Evolutionary conservation across 768 basidiomycete genomes (phyloP).

Genomic region (Dentipellis sp.): DNA sequence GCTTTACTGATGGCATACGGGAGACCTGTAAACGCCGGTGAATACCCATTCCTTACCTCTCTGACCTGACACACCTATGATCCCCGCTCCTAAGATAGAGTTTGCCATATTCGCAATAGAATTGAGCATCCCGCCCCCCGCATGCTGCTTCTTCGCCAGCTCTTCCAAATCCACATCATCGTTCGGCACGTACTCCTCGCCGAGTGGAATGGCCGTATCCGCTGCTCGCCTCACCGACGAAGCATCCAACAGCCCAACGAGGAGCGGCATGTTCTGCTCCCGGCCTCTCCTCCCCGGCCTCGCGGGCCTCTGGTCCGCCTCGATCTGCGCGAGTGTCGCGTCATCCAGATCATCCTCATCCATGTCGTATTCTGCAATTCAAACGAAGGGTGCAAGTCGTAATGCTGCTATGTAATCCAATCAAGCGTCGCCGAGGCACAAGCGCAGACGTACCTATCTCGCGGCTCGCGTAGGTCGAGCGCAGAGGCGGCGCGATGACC

Average conservation of each 20-base stretch:
- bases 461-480: slow-evolving; percentile 67
- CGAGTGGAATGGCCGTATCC: slow-evolving; percentile 40
- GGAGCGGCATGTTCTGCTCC: slow-evolving; percentile 63
- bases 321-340: slow-evolving; percentile 20
- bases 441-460: slow-evolving; percentile 61
- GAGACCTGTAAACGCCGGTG: slow-evolving; percentile 43
- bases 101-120: slow-evolving; percentile 94
- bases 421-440: not conserved
- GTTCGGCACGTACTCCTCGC: slow-evolving; percentile 16
- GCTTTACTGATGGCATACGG: slow-evolving; percentile 94
- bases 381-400: not conserved
- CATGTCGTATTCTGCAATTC: slow-evolving; percentile 62
- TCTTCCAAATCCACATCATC: slow-evolving; percentile 59
- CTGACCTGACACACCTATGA: slow-evolving; percentile 35
- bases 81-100: slow-evolving; percentile 76
- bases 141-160: slow-evolving; percentile 52
- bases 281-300: slow-evolving; percentile 24
- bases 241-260: slow-evolving; percentile 69
- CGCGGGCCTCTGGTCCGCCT: slow-evolving; percentile 22
- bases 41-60: slow-evolving; percentile 1
- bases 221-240: slow-evolving; percentile 44
- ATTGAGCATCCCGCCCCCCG: slow-evolving; percentile 69
- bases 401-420: slow-evolving; percentile 5
- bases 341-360: slow-evolving; percentile 80
- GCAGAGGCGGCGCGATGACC: slow-evolving; percentile 56